Evolutionary conservation across 441 rosid genomes (phyloP), one percentile per base, ranked within the genome.

Genomic region (Rhodomyrtus psidioides): DNA sequence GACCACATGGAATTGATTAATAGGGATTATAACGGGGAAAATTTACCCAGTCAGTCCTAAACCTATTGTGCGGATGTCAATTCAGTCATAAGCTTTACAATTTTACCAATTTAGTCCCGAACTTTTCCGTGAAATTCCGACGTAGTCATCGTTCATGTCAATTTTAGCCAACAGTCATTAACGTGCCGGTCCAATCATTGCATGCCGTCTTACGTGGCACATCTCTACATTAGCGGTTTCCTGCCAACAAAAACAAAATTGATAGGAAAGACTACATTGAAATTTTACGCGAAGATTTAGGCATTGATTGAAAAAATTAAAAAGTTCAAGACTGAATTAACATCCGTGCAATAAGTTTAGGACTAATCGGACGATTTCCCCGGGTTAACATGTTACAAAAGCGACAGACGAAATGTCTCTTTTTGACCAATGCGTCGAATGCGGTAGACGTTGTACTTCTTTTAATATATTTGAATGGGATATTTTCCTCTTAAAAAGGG

Each of bases 261-360:
- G 12, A 6, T 62, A 0, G 3, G 6, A 30, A 62, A 6, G 1
- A 62, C 1, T 17, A 62, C 5, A 62, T 62, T 17, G 3, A 0
- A 30, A 30, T 4, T 28, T 17, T 0, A 6, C 0, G 0, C 21
- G 27, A 27, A 59, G 0, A 2, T 27, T 59, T 14, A 59, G 23
- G 10, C 9, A 3, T 60, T 3, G 30, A 60, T 28, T 0, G 12
- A 0, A 28, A 27, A 28, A 3, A 15, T 60, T 16, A 5, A 2
- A 59, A 28, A 28, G 12, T 28, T 1, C 0, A 8, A 0, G 6
- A 60, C 0, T 2, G 0, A 59, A 27, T 59, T 59, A 5, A 1
- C 16, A 27, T 59, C 0, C 2, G 0, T 27, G 4, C 2, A 14
- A 4, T 59, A 6, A n/a, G 7, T n/a, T 60, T 15, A 28, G 3